These are phyloP conservation scores for Wallemia ichthyophaga DNA, from an alignment of 1,284 basidiomycete genomes.

Conservation along the genomic window DNA sequence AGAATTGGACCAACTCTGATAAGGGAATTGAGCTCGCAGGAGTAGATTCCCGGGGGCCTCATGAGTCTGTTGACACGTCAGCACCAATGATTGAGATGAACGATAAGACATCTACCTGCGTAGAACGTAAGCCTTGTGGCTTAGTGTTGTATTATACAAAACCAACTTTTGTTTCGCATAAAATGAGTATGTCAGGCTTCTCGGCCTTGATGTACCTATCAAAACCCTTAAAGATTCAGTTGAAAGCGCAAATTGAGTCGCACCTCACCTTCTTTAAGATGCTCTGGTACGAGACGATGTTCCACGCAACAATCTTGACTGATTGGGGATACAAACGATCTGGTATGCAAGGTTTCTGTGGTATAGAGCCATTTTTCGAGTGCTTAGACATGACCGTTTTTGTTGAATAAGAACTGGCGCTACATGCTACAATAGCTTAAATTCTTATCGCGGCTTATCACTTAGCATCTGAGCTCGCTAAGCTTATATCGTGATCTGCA, in stretches of 20 bases:
- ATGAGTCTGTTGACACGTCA: conserved; percentile 28
- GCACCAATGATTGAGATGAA: too few species aligned
- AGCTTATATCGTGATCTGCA: too few species aligned
- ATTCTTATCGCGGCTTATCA: too few species aligned
- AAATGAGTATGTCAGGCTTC: neutral
- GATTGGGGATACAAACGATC: neutral
- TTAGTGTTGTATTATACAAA: too few species aligned
- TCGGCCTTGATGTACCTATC: neutral
- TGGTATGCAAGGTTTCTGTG: neutral
- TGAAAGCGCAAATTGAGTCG: neutral
- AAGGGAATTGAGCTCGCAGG: conserved; percentile 28
- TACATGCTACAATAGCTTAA: too few species aligned
- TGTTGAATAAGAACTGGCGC: too few species aligned
- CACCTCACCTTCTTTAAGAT: neutral
- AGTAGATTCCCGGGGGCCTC: conserved; percentile 28
- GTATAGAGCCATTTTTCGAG: neutral
- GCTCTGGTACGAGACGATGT: neutral
- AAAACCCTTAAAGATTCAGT: neutral
- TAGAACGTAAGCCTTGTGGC: too few species aligned
- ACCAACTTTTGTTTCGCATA: neutral
- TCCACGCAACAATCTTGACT: neutral
- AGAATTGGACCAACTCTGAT: conserved; percentile 42
- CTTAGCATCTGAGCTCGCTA: too few species aligned
- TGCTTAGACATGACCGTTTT: neutral
- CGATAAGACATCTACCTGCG: too few species aligned